Evolutionary conservation across 139 green algal species (phyloP), one percentile per base, ranked within the genome.

Genomic region (Ulvella scutata): DNA sequence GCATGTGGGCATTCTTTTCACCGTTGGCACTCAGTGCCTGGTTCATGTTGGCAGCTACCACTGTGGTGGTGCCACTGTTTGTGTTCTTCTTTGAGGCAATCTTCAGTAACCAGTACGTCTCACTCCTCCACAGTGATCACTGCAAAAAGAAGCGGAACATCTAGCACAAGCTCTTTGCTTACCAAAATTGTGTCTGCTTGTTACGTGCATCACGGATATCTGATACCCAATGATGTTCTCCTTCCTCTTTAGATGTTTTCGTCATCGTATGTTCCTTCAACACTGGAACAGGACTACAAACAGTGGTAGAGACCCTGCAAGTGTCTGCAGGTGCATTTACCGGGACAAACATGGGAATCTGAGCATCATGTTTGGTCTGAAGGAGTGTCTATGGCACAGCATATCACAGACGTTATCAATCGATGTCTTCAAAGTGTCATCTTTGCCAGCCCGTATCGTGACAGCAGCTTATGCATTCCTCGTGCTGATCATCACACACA

Each of bases 21-120:
- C 73, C 73, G 4, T n/a, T 77, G 37, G 38, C 43, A 20, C 23
- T 26, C 20, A 40, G 20, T 4, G 38, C 74, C 38, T 77, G 73
- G 73, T 21, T 67, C 20, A 35, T 37, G 17, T 33, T 43, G 36
- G 31, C 29, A 23, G 31, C 34, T 6, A 77, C 73, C 9, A 43
- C 28, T 37, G 36, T 77, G 37, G 35, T 43, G 6, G 39, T 77
- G 9, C 31, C 73, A 23, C 37, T 77, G 4, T 37, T 77, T 20
- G 73, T 77, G 10, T 77, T 77, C 39, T 39, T 77, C 73, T 72
- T 67, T 67, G 73, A 77, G 31, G 51, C 51, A 13, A 26, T 67
- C 17, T 67, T 67, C 51, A 67, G 51, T 67, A 26, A n/a, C 51
- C 31, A 67, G 51, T 67, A 29, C 51, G 51, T 26, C n/a, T 26